Evolutionary conservation across 352 stramenopile species (phyloP), one percentile per base, ranked within the genome.

Genomic region (Pythium angustatum): DNA sequence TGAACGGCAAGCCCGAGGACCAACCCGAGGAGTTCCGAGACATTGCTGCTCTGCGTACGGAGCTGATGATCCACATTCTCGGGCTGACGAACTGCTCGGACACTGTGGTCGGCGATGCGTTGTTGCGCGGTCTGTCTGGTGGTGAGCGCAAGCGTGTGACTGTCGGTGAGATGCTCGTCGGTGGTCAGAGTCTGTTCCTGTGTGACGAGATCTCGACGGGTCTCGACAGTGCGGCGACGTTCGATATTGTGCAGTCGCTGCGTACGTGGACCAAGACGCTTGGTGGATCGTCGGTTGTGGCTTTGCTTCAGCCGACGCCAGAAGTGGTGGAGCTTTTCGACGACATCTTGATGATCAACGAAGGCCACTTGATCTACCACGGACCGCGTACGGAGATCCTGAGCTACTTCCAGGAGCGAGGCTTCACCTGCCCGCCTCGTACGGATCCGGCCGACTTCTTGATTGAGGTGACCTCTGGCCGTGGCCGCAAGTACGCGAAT

Each of bases 271-370:
- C 68, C 12, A 83, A 62, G 63, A 69, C 58, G 21, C 71, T 65
- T 33, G 57, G 27, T 61, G 84, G 45, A 64, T 68, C 72, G 27
- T 56, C 68, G 49, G 52, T 78, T n/a, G 51, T 80, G 38, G 78
- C 79, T 3, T 53, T 90, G 27, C 64, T 89, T 4, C 83, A 93
- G 44, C 83, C 62, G 65, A 88, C 81, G 14, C 95, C 96, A 0
- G 96, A 99, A 73, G 94, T 97, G 2, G 92, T 98, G 15, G 87
- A 91, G 47, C 72, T 97, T 28, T 99, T 99, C 69, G 97, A 99
- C 70, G 84, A 99, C 59, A 82, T 99, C 14, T 77, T 98, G 28
- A 81, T 99, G 64, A 62, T 99, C 27, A 91, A 96, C 65, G 84
- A 97, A 60, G 96, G 97, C 7, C 76, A 90, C 51, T 68, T 99